phyloP scores from a whole-genome alignment of 495 filamentous ascomycete species.

The Penicillium maclennaniae region DNA sequence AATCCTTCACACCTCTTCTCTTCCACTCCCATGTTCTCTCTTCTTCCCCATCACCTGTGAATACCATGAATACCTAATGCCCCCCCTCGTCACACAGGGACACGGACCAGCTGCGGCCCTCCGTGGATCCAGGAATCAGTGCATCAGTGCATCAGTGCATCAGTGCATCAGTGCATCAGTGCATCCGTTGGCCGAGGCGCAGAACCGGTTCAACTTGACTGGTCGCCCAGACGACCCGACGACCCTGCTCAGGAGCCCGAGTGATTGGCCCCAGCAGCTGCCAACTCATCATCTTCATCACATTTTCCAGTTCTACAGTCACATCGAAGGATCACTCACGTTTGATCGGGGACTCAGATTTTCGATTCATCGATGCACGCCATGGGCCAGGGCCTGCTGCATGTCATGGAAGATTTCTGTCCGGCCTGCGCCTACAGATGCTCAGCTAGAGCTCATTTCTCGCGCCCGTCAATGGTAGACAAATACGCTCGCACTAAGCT shows the following conservation, averaged over 20 bases:
- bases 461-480: background rate
- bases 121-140: constrained; percentile 12
- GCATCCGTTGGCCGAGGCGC: constrained; percentile 3
- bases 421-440: constrained; percentile 11
- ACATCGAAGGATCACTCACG: background rate
- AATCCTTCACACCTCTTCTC: background rate
- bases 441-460: background rate
- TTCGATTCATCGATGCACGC: background rate
- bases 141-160: too few species aligned
- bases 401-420: constrained; percentile 16
- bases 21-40: background rate
- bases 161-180: too few species aligned
- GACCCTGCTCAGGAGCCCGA: constrained; percentile 6
- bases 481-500: background rate
- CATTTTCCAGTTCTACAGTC: background rate
- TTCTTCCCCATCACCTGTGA: background rate
- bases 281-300: constrained; percentile 33
- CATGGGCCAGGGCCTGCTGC: constrained; percentile 11
- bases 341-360: background rate
- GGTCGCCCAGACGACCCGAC: constrained; percentile 18
- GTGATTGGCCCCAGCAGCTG: constrained; percentile 26
- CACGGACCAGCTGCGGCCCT: constrained; percentile 13
- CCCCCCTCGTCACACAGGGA: constrained; percentile 15
- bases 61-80: background rate
- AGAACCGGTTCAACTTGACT: constrained; percentile 6